Base-by-base conservation (phyloP, 164 flowering plant genomes). In the Chimonanthus salicifolius region DNA sequence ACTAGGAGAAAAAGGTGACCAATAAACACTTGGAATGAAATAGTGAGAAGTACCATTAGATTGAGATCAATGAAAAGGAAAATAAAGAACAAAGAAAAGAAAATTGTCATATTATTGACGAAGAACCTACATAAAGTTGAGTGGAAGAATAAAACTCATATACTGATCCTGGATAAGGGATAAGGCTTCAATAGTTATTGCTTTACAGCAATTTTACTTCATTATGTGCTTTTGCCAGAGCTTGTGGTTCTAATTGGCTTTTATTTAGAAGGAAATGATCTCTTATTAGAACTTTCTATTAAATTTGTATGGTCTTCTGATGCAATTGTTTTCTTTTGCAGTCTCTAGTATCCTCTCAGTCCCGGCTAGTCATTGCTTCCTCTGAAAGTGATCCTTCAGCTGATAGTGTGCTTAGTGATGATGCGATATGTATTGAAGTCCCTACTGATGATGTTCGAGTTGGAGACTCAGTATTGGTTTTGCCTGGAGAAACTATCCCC, bases 401-500 rank as follows among this genome's bases (percentile, higher is more conserved):
- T 73, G 86, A 85, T 64, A 71, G 67, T 76, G 92, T 91, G 58
- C 85, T 92, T 70, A 77, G 84, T 78, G 74, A 92, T 74, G 98
- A 94, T 85, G 82, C 97, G 70, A 85, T 92, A 50, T 87, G 90
- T 74, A 76, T 91, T 79, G 90, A 89, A 82, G 97, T 91, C 68
- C 89, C 92, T 49, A 91, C 97, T 64, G 98, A 94, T 86, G 89
- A 91, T 81, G 85, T 94, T 76, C 87, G 95, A 78, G 87, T 86
- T 75, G 98, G 97, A 72, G 98, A 94, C 74, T 81, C 90, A 1
- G 79, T 94, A 72, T 79, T 94, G 83, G 95, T 92, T 76, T 86
- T 94, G 68, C 97, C 98, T 74, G 98, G 98, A 49, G 98, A 94
- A 84, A 86, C 90, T 18, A 83, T 94, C 75, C 95, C 98, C 71